These are phyloP conservation scores for Arabidopsis suecica DNA, from an alignment of 345 rosid species.

Conservation along the genomic window DNA sequence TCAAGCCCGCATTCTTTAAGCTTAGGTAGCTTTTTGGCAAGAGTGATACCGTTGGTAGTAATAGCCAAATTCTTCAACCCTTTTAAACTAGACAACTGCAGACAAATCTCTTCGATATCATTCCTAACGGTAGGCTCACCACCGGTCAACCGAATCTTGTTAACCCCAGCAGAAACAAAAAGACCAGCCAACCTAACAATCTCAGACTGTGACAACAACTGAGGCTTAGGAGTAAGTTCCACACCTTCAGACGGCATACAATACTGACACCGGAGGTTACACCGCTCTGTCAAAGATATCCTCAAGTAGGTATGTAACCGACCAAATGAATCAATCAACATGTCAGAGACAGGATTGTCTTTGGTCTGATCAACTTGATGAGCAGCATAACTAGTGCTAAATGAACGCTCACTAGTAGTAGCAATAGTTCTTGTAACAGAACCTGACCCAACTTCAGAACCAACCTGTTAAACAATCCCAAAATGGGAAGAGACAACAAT, in stretches of 20 bases:
- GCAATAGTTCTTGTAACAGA: constrained; percentile 33
- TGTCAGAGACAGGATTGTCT: constrained; percentile 64
- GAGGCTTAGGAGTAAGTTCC: constrained; percentile 76
- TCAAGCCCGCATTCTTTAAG: constrained; percentile 79
- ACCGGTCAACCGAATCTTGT: constrained; percentile 92
- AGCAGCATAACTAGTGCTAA: constrained; percentile 32
- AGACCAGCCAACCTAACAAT: constrained; percentile 72
- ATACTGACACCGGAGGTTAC: constrained; percentile 94
- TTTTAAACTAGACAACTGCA: constrained; percentile 66
- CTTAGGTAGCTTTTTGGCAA: constrained; percentile 80
- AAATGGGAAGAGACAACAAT: constrained; percentile 9
- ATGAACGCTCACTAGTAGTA: constrained; percentile 38
- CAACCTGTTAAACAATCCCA: constrained; percentile 42
- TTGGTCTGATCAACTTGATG: constrained; percentile 48
- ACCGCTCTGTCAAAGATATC: constrained; percentile 88
- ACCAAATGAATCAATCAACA: constrained; percentile 89
- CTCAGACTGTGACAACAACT: constrained; percentile 66
- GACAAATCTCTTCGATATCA: constrained; percentile 81
- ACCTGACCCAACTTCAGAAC: constrained; percentile 36
- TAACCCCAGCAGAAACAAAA: constrained; percentile 81
- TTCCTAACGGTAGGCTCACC: constrained; percentile 93
- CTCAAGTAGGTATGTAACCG: constrained; percentile 88
- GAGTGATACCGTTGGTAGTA: constrained; percentile 89
- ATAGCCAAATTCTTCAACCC: constrained; percentile 84
- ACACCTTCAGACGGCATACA: constrained; percentile 96